A percentile compares a stretch with the other conserved stretches of the same genome.
Conservation (phyloP, 495 filamentous ascomycete genomes). For the Penicillium egyptiacum region DNA sequence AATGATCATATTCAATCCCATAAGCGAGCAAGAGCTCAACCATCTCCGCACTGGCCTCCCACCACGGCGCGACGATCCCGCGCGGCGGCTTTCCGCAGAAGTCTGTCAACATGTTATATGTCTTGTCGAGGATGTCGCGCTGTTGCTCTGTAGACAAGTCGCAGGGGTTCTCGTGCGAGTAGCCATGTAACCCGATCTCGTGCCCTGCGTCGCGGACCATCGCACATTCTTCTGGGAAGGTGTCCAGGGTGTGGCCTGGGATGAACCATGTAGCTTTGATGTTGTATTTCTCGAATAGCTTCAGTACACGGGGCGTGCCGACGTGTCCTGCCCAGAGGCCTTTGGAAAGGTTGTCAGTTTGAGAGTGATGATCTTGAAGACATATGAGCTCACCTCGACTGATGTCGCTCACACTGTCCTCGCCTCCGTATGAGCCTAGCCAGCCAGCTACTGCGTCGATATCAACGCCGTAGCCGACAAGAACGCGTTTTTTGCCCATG, state of each 20-base stretch:
- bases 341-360: slow-evolving; percentile 19
- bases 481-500: slow-evolving; percentile 46
- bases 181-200: slow-evolving; percentile 74
- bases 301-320: slow-evolving; percentile 67
- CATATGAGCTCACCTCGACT: slow-evolving; percentile 45
- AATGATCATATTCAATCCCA: slow-evolving; percentile 69
- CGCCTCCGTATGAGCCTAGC: slow-evolving; percentile 68
- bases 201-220: slow-evolving; percentile 68
- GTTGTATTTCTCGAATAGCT: slow-evolving; percentile 72
- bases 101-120: slow-evolving; percentile 68
- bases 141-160: slow-evolving; percentile 76
- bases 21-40: slow-evolving; percentile 64
- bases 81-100: slow-evolving; percentile 74
- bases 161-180: slow-evolving; percentile 73
- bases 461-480: slow-evolving; percentile 57
- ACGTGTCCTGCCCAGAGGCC: slow-evolving; percentile 71
- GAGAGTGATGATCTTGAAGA: not conserved
- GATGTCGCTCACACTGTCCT: slow-evolving; percentile 67
- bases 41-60: slow-evolving; percentile 65
- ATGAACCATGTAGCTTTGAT: slow-evolving; percentile 86
- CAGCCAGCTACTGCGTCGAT: slow-evolving; percentile 72
- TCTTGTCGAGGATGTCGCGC: slow-evolving; percentile 71
- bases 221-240: slow-evolving; percentile 73
- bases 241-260: slow-evolving; percentile 74
- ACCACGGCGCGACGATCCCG: slow-evolving; percentile 61